Conservation (phyloP, 768 basidiomycete genomes). For the Rhodosporidiobolus sp. region DNA sequence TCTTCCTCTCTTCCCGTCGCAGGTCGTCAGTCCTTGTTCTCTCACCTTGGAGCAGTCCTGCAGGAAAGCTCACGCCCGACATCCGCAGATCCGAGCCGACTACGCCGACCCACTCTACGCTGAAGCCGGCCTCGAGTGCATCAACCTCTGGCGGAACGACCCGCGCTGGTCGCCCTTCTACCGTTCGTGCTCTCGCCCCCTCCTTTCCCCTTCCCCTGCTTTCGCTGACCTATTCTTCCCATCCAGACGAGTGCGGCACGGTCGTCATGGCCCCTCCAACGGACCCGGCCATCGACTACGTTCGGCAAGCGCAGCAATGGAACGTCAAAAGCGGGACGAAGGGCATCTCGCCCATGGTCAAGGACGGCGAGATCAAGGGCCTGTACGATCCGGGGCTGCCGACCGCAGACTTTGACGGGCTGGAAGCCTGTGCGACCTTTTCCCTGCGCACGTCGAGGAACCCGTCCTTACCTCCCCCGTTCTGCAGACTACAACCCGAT, state of each 20-base stretch:
- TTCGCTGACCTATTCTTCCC: too few species aligned
- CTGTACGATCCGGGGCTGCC: neutral
- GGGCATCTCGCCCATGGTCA: neutral
- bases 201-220: too few species aligned
- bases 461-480: too few species aligned
- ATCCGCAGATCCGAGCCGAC: constrained; percentile 40
- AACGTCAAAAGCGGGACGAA: constrained; percentile 1
- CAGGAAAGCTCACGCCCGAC: too few species aligned
- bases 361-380: constrained; percentile 2
- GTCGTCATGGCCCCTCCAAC: neutral
- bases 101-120: constrained; percentile 45
- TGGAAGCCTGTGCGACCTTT: constrained; percentile 4
- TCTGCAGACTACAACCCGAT: constrained; percentile 3
- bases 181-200: too few species aligned
- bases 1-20: too few species aligned
- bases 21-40: too few species aligned
- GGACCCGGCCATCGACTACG: constrained; percentile 14
- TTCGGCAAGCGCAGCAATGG: constrained; percentile 1
- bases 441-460: too few species aligned
- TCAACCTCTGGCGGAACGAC: constrained; percentile 45
- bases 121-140: constrained; percentile 45
- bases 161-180: constrained; percentile 44
- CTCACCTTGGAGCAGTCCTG: neutral
- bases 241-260: constrained; percentile 37
- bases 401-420: neutral